Evolutionary conservation across 768 basidiomycete genomes (phyloP), one percentile per base, ranked within the genome.

Genomic region (Austroboletus festivus): DNA sequence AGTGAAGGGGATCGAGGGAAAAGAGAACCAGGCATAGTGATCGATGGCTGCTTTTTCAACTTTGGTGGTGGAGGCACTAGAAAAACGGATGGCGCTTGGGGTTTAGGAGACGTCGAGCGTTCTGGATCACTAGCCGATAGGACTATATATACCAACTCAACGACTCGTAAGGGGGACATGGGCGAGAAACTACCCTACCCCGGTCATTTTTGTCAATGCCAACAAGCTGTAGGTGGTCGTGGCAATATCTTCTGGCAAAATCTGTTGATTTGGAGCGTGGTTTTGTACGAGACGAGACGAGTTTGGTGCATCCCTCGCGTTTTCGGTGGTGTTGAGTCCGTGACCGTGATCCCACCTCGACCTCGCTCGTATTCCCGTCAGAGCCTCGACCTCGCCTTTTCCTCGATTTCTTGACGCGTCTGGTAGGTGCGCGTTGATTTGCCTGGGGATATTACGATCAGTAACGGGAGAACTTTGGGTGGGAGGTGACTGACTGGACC

Each of bases 1-100:
- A 81, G 70, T n/a, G 86, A 86, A 0, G 80, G 75, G 0, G 89
- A 87, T 9, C 86, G 81, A 5, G 86, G 80, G 59, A 82, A 87
- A 12, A 91, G 77, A 1, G 89, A 78, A 8, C 88, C 89, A 19
- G 88, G 89, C 88, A 91, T 91, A 1, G 81, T 82, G 0, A 76
- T 58, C 3, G 79, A 80, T 8, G 68, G 68, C n/a, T 64, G 52
- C 35, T 58, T 66, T 30, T 48, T 63, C 41, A 66, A 34, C 44
- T 39, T 68, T 12, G 63, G 71, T 13, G 65, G 65, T 1, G 70
- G 65, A 20, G 71, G 63, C 3, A 64, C 60, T 19, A 19, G 49
- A 33, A 59, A 53, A 4, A 30, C 5, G 26, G 62, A 8, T 5
- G 45, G 12, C n/a, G 53, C 42, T 21, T 34, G 48, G 41, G 38